A percentile compares a stretch with the other conserved stretches of the same genome.
phyloP scores from a whole-genome alignment of 441 rosid genomes.

The Flueggea neowawraea region DNA sequence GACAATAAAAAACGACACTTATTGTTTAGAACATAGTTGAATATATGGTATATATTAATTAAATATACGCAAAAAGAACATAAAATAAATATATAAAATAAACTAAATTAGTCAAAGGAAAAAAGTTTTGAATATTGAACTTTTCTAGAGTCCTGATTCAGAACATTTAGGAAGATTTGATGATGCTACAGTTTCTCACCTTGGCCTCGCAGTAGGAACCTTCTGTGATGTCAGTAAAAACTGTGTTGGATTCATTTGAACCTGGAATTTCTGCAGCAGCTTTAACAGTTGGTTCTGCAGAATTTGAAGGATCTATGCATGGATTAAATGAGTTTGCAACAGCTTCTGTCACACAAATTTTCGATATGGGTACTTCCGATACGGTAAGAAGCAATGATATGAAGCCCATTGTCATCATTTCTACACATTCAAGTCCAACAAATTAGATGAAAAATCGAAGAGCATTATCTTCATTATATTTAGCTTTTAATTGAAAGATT shows the following conservation, averaged over 20 bases:
- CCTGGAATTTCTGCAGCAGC: constrained; percentile 9
- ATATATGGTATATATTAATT: too few relatives aligned
- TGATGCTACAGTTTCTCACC: constrained; percentile 9
- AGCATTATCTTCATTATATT: too few relatives aligned
- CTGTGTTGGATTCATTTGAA: too few relatives aligned
- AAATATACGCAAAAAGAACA: too few relatives aligned
- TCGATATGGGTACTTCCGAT: constrained; percentile 19
- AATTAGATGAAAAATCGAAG: not conserved
- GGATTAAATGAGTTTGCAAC: constrained; percentile 22
- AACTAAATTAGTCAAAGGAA: too few relatives aligned
- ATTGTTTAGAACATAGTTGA: too few relatives aligned
- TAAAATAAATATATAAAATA: too few relatives aligned
- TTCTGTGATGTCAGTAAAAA: constrained; percentile 2
- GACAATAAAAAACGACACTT: too few relatives aligned
- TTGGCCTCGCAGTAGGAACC: constrained; percentile 17
- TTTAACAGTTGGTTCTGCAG: not conserved
- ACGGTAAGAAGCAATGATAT: constrained; percentile 28
- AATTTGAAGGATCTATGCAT: constrained; percentile 9
- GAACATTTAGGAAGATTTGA: too few relatives aligned
- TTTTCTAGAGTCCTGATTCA: too few relatives aligned
- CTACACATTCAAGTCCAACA: constrained; percentile 2
- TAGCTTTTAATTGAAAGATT: too few relatives aligned
- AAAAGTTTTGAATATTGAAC: too few relatives aligned
- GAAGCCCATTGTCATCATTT: constrained; percentile 34
- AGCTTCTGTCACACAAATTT: constrained; percentile 17